phyloP scores from a whole-genome alignment of 2,329 filamentous ascomycete species.

The Fusarium beomiforme region DNA sequence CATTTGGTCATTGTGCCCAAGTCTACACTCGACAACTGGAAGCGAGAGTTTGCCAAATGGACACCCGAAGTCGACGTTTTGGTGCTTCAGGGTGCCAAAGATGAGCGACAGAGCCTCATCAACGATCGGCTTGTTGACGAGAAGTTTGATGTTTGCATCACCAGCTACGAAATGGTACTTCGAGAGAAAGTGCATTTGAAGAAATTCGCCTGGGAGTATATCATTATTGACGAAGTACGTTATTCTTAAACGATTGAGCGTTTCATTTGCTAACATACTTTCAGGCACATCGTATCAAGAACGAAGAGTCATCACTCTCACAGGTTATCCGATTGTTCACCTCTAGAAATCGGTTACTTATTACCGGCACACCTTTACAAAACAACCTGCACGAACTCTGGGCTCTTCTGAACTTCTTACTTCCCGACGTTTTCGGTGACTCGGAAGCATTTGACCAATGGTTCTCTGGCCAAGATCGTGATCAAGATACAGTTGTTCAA shows the following conservation, averaged over 20 bases:
- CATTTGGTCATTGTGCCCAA: slow-evolving; percentile 95
- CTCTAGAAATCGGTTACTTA: slow-evolving; percentile 92
- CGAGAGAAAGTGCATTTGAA: slow-evolving; percentile 94
- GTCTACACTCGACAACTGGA: slow-evolving; percentile 98
- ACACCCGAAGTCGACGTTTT: slow-evolving; percentile 95
- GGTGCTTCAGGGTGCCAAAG: slow-evolving; percentile 93
- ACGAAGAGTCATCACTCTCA: slow-evolving; percentile 95
- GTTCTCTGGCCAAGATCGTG: slow-evolving; percentile 90
- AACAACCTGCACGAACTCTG: slow-evolving; percentile 98
- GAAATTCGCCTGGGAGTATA: slow-evolving; percentile 99
- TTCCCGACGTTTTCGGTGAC: slow-evolving; percentile 98
- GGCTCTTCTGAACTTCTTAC: slow-evolving; percentile 95
- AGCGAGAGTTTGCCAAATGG: slow-evolving; percentile 92
- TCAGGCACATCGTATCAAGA: slow-evolving; percentile 93
- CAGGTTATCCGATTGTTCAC: slow-evolving; percentile 97
- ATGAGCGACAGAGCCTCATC: slow-evolving; percentile 88
- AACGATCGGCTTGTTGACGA: slow-evolving; percentile 91
- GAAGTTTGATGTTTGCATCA: slow-evolving; percentile 97
- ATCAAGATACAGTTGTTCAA: slow-evolving; percentile 95
- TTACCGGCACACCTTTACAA: slow-evolving; percentile 95
- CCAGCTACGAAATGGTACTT: slow-evolving; percentile 98
- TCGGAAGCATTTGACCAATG: slow-evolving; percentile 97
- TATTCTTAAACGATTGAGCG: not conserved
- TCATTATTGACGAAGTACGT: slow-evolving; percentile 87
- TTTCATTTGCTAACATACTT: slow-evolving; percentile 22